Base-by-base conservation (phyloP, 2,329 filamentous ascomycete genomes). In the Monascus ruber region DNA sequence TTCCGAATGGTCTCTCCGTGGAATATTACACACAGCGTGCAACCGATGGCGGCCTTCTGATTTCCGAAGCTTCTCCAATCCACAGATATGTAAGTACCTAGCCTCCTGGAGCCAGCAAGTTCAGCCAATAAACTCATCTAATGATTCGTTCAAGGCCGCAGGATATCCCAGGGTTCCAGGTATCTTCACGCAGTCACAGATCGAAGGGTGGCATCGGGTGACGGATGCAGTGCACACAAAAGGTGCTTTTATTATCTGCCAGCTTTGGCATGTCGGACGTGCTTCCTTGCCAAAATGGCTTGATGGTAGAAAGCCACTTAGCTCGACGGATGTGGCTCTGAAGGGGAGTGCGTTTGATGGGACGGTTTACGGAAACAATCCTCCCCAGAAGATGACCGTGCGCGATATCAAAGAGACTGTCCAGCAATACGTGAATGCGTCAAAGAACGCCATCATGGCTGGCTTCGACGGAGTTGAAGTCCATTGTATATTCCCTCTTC, bases 201-300 rank as follows among this genome's bases (percentile, higher is more conserved):
- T 78, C 11, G 62, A 60, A 1, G 71, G 64, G 0, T 83, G 78
- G 79, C 72, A 68, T 45, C 56, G 66, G 3, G 60, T 82, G 31
- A 74, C 71, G 1, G 68, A 76, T n/a, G 71, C 69, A 0, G 75
- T 83, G 0, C 79, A 83, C 49, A 62, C 62, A 11, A 76, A 76
- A 43, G 72, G 72, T 1, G 69, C 66, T 9, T 75, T 65, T 50
- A 75, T 81, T 27, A 79, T 65, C 55, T 58, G 68, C 1, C 79
- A 83, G 49, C 62, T 83, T 0, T 80, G 74, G 65, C 69, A 70
- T 0, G 59, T 74, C n/a, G 77, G 79, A 2, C 69, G 79, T 6
- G 66, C 69, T 3, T 71, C 71, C 1, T 54, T 64, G 40, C 50
- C 17, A 17, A 17, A 17, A 17, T 17, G 17, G 17, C 17, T 17